Base-by-base conservation (phyloP, 2,329 filamentous ascomycete genomes). In the Trichophyton equinum region DNA sequence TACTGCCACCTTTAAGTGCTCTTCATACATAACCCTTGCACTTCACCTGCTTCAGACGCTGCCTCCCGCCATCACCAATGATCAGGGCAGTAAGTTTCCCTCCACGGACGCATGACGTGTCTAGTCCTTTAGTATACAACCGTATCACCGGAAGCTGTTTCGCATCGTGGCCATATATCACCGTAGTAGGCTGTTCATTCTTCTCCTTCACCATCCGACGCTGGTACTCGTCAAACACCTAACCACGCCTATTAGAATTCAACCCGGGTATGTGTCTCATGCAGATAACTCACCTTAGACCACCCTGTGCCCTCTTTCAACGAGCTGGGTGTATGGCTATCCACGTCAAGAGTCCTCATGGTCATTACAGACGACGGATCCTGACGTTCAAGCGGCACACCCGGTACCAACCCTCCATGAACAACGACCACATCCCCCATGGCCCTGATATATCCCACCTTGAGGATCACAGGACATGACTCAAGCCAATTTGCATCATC, bases 121-220 rank as follows among this genome's bases (percentile, higher is more conserved):
- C 94, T 55, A 97, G 77, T 0, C 94, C 94, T 69, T 91, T 89
- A 3, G 86, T 88, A 73, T 89, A 95, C 57, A 81, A 78, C 57
- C 82, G 73, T 18, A 87, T 73, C 68, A 82, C 81, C 27, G 95
- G 80, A 0, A 90, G 91, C 2, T 76, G 75, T 68, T 85, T 85
- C 22, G 89, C 83, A 71, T 96, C 89, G 71, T 97, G 92, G 4
- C 91, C 91, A 73, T 95, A 96, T 61, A 95, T 80, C 46, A 95
- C 86, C 0, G 88, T 89, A 46, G 78, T 82, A 8, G 81, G 77
- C 25, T 70, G 60, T 25, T 70, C 65, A n/a, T 30, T n/a, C 18
- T 57, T 15, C 13, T 42, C 51, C 15, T 57, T 53, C 18, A 18
- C 13, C 18, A 40, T 46, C 1, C 70, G 59, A 4, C 68, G 67